phyloP scores from a whole-genome alignment of 805 yeast species.

The Metschnikowia anglica region DNA sequence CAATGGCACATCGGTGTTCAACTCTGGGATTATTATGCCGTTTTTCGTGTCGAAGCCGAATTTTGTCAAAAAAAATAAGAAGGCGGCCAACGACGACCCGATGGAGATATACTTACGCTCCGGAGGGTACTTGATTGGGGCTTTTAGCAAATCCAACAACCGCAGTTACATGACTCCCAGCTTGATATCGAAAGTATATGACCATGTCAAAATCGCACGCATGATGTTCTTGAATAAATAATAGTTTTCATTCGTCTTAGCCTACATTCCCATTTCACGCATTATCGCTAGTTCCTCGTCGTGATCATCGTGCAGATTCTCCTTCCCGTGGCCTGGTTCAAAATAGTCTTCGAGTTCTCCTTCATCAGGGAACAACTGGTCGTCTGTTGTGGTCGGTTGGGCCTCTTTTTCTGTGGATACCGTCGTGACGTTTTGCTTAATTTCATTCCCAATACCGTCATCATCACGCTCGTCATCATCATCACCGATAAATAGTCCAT shows the following conservation, averaged over 20 bases:
- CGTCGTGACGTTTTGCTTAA: neutral
- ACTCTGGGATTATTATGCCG: constrained; percentile 54
- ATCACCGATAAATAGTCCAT: constrained; percentile 31
- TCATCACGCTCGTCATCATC: constrained; percentile 33
- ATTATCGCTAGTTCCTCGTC: constrained; percentile 36
- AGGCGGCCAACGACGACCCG: constrained; percentile 1
- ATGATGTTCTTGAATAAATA: constrained; percentile 22
- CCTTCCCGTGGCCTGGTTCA: neutral
- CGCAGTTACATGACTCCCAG: constrained; percentile 29
- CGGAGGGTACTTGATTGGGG: constrained; percentile 44
- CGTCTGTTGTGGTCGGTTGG: too few relatives aligned
- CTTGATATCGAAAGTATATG: constrained; percentile 46
- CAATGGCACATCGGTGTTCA: constrained; percentile 32
- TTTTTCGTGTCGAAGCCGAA: constrained; percentile 46
- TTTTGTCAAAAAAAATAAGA: constrained; percentile 20
- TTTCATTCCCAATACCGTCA: neutral
- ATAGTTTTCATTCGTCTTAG: neutral
- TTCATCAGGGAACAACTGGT: too few relatives aligned
- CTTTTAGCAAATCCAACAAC: constrained; percentile 35
- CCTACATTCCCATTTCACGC: constrained; percentile 37
- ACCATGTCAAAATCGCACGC: constrained; percentile 48
- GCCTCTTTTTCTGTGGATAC: too few relatives aligned
- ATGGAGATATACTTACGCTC: constrained; percentile 11
- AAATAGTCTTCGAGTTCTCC: neutral
- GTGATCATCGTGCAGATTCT: constrained; percentile 8